A percentile compares a stretch with the other conserved stretches of the same genome.
These are phyloP conservation scores for Halophytophthora polymorphica DNA, from an alignment of 352 stramenopile genomes.

Conservation along the genomic window DNA sequence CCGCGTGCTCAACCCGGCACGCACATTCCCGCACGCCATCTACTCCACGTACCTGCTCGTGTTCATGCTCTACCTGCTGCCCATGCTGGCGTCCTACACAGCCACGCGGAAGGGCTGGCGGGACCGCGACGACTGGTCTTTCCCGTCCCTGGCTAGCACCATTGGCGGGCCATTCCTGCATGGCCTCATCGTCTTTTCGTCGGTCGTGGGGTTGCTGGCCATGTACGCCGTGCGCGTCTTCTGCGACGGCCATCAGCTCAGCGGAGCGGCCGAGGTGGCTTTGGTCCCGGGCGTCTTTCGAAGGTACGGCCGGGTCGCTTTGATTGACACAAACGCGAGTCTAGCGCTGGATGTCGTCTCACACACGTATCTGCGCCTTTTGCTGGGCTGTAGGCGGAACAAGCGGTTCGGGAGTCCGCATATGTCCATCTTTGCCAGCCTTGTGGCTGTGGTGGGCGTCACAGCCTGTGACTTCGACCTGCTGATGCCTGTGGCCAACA, in stretches of 20 bases:
- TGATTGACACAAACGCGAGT: background rate
- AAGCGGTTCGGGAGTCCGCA: conserved; percentile 22
- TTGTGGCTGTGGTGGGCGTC: conserved; percentile 24
- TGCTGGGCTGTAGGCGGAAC: conserved; percentile 27
- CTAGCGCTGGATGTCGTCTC: background rate
- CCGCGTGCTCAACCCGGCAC: conserved; percentile 68
- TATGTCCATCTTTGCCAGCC: conserved; percentile 24
- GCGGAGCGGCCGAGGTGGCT: conserved; percentile 58
- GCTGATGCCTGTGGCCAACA: conserved; percentile 73
- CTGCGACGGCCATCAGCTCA: conserved; percentile 78
- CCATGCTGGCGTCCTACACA: conserved; percentile 68
- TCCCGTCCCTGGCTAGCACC: conserved; percentile 63
- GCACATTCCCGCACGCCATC: conserved; percentile 55
- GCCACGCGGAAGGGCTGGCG: conserved; percentile 34
- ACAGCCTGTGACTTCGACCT: conserved; percentile 37
- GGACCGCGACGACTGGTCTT: conserved; percentile 79
- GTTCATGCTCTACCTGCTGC: conserved; percentile 74
- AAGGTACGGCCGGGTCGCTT: conserved; percentile 2
- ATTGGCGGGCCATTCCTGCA: conserved; percentile 73
- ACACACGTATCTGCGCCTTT: background rate
- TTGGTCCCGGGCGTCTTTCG: conserved; percentile 65
- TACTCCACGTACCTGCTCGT: conserved; percentile 59
- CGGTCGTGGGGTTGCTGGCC: conserved; percentile 72
- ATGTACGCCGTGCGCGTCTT: conserved; percentile 88
- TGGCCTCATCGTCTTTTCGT: conserved; percentile 71